phyloP scores from a whole-genome alignment of 148 eudicot genomes.

The Drosera capensis region DNA sequence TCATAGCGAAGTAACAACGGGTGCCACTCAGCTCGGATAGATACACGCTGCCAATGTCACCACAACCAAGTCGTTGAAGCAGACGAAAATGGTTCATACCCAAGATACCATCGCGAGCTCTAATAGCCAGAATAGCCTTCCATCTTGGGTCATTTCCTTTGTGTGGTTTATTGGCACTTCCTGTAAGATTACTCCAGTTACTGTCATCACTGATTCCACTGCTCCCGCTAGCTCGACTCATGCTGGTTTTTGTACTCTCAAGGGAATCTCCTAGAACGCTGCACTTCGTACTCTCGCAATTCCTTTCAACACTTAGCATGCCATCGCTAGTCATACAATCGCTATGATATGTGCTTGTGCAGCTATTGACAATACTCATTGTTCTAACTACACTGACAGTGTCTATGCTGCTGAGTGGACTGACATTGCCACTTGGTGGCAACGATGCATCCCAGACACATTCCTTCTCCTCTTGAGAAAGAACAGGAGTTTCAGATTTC shows the following conservation, averaged over 20 bases:
- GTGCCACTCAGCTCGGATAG: constrained; percentile 77
- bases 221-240: constrained; percentile 80
- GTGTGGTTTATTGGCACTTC: constrained; percentile 88
- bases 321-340: constrained; percentile 62
- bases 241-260: constrained; percentile 78
- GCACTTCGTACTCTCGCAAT: constrained; percentile 47
- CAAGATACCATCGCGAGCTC: constrained; percentile 54
- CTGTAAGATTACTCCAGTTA: constrained; percentile 85
- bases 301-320: constrained; percentile 57
- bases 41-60: constrained; percentile 87
- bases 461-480: constrained; percentile 51
- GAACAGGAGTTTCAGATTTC: constrained; percentile 25
- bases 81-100: constrained; percentile 86
- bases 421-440: constrained; percentile 78
- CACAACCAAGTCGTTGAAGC: constrained; percentile 64
- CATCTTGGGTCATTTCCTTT: constrained; percentile 89
- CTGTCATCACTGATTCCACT: constrained; percentile 93
- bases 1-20: constrained; percentile 80
- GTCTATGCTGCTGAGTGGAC: constrained; percentile 75
- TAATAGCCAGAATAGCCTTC: constrained; percentile 78
- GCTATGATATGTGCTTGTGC: constrained; percentile 57
- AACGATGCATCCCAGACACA: constrained; percentile 85
- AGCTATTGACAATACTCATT: constrained; percentile 81
- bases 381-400: constrained; percentile 48
- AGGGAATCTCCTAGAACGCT: constrained; percentile 50